Evolutionary conservation across 108 stramenopile species (phyloP), one percentile per base, ranked within the genome.

Genomic region (Skeletonema menzelii): DNA sequence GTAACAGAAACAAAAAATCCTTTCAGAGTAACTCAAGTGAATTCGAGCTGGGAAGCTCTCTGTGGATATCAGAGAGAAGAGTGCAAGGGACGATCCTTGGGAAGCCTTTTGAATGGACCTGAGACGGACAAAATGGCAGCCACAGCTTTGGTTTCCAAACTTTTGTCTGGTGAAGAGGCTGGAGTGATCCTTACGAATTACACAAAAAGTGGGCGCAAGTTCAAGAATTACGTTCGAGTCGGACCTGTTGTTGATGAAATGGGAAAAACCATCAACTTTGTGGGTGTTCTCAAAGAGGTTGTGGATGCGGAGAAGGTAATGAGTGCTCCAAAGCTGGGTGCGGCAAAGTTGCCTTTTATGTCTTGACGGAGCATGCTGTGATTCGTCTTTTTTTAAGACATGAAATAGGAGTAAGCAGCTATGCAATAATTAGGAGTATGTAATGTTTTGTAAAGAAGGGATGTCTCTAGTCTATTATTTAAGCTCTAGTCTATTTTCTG

Each of bases 211-310:
- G 86, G 89, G 2, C 77, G 83, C 28, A 76, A 73, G 22, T 91
- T 94, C 71, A 78, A 70, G 28, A 94, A 94, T 68, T 74, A 80
- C 27, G 57, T 91, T 32, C 79, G 82, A 31, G 93, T 90, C 28
- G 87, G 88, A 12, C 82, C 89, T 6, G 38, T 94, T 7, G 61
- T 67, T 24, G 77, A 89, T 57, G 77, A 82, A 24, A 76, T 83
- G 57, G 87, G 84, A 7, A 68, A 81, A 55, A 73, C 80, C 1
- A 69, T 89, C 14, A 77, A 87, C 38, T 91, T 90, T 82, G 86
- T 94, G 31, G 93, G 93, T 15, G 87, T 90, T 56, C 64, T 94
- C 12, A 65, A 87, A 27, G 90, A 94, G 70, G 63, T 94, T 68
- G 63, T 11, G 10, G 74, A 72, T 68, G 22, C 11, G 8, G 46